Evolutionary conservation across 139 green algal species (phyloP), one percentile per base, ranked within the genome.

Genomic region (Chlorella sp.): DNA sequence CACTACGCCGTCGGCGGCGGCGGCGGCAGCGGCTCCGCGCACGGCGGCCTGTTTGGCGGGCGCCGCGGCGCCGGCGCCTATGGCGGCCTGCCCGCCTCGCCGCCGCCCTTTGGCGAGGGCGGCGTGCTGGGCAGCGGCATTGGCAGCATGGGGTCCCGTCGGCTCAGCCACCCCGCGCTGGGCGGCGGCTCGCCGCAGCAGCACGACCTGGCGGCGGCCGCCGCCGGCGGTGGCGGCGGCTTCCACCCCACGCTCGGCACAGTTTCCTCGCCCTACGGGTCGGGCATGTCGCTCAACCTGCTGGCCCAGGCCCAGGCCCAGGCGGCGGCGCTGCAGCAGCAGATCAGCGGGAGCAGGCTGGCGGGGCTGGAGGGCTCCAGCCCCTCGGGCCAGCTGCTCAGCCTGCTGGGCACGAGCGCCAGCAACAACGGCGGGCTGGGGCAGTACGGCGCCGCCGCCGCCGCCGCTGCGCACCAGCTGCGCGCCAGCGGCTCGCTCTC

Each of bases 301-400:
- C 56, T 55, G n/a, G n/a, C 51, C 25, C 66, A 64, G 55, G 71
- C 65, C 2, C 80, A 78, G 31, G 59, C 56, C 6, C 77, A 77
- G 53, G 40, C 68, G 14, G 46, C 63, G 33, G 63, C 73, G 23
- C 41, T 64, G 63, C 68, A 73, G 59, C 66, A 70, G 63, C 77
- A 78, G 56, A n/a, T 68, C 35, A 60, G 53, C 45, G 59, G 36
- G 38, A 59, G 51, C 31, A 21, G 51, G 7, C 51, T 73, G 53
- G 58, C 51, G 31, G 29, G 40, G n/a, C 35, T 76, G 25, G 59
- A 77, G 43, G 40, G 35, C 77, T 45, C 25, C 56, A 74, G 42
- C 68, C 67, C 51, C 43, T 71, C 77, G 46, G n/a, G n/a, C 1
- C 77, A 78, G 68, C 71, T 77, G 35, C 55, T 77, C 53, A 46